These are phyloP conservation scores for Aspergillus avenaceus DNA, from an alignment of 495 filamentous ascomycete genomes.

Conservation along the genomic window DNA sequence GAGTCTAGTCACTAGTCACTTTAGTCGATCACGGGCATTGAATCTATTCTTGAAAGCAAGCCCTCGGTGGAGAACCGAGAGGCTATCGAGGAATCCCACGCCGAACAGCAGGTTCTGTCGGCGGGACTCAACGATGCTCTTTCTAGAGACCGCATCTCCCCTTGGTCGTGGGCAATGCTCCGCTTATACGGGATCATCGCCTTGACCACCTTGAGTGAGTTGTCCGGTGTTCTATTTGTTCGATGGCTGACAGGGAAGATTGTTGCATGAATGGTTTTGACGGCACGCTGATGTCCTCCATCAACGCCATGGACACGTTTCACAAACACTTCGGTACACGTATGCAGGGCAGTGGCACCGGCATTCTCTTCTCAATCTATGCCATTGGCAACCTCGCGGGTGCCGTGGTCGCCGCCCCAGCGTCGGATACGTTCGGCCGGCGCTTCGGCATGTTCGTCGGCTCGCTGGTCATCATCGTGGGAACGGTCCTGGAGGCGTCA, in stretches of 20 bases:
- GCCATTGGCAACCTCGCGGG: conserved; percentile 48
- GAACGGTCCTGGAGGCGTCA: conserved; percentile 50
- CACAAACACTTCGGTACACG: conserved; percentile 31
- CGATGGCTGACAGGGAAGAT: background rate
- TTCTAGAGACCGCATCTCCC: conserved; percentile 1
- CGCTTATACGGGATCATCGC: conserved; percentile 2
- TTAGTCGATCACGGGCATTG: background rate
- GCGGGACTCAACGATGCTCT: conserved; percentile 6
- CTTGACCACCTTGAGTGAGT: conserved; percentile 5
- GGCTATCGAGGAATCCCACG: background rate
- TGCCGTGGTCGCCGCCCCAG: conserved; percentile 46
- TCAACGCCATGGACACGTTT: conserved; percentile 31
- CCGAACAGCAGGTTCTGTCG: conserved; percentile 5
- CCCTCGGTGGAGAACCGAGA: conserved; percentile 5
- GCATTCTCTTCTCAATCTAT: conserved; percentile 55
- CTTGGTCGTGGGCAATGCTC: conserved; percentile 7
- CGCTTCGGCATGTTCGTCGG: conserved; percentile 62
- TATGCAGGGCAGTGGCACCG: conserved; percentile 33
- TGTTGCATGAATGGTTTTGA: conserved; percentile 46
- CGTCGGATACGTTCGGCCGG: conserved; percentile 51
- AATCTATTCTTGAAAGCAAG: background rate
- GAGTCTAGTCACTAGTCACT: background rate
- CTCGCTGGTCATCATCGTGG: conserved; percentile 53
- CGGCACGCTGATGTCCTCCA: conserved; percentile 39
- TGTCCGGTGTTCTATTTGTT: background rate